Conservation (phyloP, 1,284 basidiomycete species). For the Cystobasidium pallidum region DNA sequence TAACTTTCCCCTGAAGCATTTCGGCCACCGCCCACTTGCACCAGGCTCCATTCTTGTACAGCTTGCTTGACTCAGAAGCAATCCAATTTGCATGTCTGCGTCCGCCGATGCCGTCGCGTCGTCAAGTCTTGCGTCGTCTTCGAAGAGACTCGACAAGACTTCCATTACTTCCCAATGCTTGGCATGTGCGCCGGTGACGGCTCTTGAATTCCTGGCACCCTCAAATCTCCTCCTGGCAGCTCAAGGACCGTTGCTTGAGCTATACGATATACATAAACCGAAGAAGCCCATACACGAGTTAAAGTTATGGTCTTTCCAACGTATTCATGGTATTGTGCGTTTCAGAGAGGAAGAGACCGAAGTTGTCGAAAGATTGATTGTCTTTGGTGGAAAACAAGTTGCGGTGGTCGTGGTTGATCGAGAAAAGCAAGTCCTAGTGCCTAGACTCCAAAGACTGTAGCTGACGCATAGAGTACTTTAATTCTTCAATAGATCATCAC, state of each 20-base stretch:
- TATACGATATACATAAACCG: conserved; percentile 8
- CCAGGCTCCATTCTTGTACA: neutral
- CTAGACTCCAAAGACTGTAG: neutral
- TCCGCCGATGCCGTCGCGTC: conserved; percentile 1
- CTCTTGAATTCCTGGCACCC: conserved; percentile 20
- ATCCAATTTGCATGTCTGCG: conserved; percentile 11
- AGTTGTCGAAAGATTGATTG: conserved; percentile 1
- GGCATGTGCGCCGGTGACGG: conserved; percentile 37
- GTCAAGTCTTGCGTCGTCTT: neutral
- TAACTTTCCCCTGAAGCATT: no score
- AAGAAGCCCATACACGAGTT: neutral
- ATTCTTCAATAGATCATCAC: neutral
- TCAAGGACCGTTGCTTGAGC: conserved; percentile 30
- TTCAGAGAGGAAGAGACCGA: neutral
- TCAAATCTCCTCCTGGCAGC: conserved; percentile 27
- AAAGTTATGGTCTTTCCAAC: conserved; percentile 10
- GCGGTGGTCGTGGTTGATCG: conserved; percentile 12
- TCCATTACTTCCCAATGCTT: conserved; percentile 7
- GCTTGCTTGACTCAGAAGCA: no score
- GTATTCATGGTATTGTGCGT: conserved; percentile 33
- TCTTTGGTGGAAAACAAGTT: conserved; percentile 36
- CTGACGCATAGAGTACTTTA: neutral
- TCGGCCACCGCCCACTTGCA: no score
- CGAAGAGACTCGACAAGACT: neutral
- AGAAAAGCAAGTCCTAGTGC: conserved; percentile 3